Conservation (phyloP, 345 rosid species). For the Eucalyptus dawsonii region DNA sequence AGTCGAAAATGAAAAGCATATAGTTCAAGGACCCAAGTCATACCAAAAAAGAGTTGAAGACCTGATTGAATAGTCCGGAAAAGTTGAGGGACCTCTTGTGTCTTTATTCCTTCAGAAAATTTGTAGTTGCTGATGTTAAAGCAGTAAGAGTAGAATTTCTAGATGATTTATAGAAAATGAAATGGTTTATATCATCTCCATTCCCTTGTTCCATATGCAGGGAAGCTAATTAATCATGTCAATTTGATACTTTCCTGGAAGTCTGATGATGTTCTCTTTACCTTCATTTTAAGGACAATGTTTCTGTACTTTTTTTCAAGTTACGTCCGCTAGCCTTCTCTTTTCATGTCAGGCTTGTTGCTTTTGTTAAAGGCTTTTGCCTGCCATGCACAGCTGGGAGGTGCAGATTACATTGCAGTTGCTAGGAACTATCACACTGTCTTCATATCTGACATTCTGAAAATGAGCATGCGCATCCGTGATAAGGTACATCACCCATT, state of each 20-base stretch:
- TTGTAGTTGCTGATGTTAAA: background rate
- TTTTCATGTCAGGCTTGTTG: background rate
- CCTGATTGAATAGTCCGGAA: background rate
- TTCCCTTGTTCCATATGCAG: background rate
- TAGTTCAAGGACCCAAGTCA: background rate
- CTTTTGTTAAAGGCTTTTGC: background rate
- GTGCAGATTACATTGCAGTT: slow-evolving; percentile 86
- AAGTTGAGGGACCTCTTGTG: background rate
- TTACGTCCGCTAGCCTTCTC: background rate
- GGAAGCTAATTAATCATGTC: background rate
- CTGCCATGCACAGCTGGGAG: slow-evolving; percentile 44
- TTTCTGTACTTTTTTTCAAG: background rate
- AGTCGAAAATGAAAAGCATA: background rate
- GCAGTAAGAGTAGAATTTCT: background rate
- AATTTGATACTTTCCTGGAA: background rate
- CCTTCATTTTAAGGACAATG: background rate
- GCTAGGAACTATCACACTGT: slow-evolving; percentile 64
- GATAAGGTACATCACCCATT: slow-evolving; percentile 51
- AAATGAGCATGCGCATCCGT: slow-evolving; percentile 75
- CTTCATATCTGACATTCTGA: slow-evolving; percentile 67
- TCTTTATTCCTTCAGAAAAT: background rate
- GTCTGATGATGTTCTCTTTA: background rate
- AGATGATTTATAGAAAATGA: background rate
- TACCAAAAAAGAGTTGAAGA: background rate
- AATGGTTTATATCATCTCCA: background rate